phyloP scores from a whole-genome alignment of 768 basidiomycete genomes.

The Rhodosporidiobolus sp. region DNA sequence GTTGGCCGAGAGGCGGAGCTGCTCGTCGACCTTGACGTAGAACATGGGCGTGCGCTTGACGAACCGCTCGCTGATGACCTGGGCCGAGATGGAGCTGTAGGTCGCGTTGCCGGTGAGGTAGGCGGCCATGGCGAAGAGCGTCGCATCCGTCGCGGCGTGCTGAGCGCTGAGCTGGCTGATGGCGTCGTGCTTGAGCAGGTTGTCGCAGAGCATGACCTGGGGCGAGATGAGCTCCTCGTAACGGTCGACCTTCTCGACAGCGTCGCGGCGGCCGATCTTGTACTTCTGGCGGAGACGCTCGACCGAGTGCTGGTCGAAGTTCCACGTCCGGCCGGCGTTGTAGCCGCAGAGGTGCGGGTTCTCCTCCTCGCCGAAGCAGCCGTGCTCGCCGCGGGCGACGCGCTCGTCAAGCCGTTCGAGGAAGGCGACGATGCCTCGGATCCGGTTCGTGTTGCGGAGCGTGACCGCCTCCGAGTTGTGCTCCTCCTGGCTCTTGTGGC shows the following conservation, averaged over 20 bases:
- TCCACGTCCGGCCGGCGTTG: slow-evolving; percentile 35
- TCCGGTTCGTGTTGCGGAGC: slow-evolving; percentile 44
- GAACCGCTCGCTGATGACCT: slow-evolving; percentile 40
- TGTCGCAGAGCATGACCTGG: background rate
- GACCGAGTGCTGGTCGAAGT: slow-evolving; percentile 36
- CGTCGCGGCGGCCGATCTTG: slow-evolving; percentile 25
- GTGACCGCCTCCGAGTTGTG: slow-evolving; percentile 36
- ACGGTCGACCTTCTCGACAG: slow-evolving; percentile 25
- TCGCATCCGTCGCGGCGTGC: slow-evolving; percentile 31
- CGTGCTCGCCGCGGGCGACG: slow-evolving; percentile 37
- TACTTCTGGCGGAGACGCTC: slow-evolving; percentile 32
- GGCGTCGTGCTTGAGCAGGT: background rate
- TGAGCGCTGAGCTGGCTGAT: slow-evolving; percentile 5
- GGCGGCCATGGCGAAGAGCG: slow-evolving; percentile 41
- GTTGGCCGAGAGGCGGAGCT: slow-evolving; percentile 7
- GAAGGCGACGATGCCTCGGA: slow-evolving; percentile 44
- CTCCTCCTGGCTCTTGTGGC: slow-evolving; percentile 41
- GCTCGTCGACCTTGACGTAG: slow-evolving; percentile 25
- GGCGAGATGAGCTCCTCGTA: slow-evolving; percentile 28
- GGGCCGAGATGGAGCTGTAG: slow-evolving; percentile 23
- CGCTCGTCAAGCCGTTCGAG: slow-evolving; percentile 43
- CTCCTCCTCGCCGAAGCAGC: slow-evolving; percentile 24
- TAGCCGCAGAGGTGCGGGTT: slow-evolving; percentile 35
- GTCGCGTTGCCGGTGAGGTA: slow-evolving; percentile 38
- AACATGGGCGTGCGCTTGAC: slow-evolving; percentile 26